Conservation (phyloP, 805 yeast species). For the Candida vartiovaarae region DNA sequence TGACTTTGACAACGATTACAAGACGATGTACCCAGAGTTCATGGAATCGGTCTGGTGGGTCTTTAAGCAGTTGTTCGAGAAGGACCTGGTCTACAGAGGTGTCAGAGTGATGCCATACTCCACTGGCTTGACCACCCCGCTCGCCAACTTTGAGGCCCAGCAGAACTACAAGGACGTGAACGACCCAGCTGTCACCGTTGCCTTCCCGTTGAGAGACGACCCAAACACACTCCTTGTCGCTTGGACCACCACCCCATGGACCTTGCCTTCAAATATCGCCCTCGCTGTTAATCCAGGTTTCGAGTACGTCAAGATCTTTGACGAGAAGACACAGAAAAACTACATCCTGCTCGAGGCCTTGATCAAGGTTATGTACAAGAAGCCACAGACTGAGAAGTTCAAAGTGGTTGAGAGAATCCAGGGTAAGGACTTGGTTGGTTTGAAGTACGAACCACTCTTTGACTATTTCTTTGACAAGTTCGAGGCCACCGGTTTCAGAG, state of each 20-base stretch:
- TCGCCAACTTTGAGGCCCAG: constrained; percentile 97
- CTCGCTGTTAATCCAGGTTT: constrained; percentile 86
- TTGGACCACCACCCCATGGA: constrained; percentile 99
- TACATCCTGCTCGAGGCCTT: constrained; percentile 82
- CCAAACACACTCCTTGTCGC: constrained; percentile 84
- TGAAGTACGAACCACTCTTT: constrained; percentile 77
- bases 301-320: constrained; percentile 87
- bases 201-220: constrained; percentile 75
- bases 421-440: constrained; percentile 78
- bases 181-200: constrained; percentile 94
- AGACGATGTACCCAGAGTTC: constrained; percentile 88
- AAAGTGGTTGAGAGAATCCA: constrained; percentile 71
- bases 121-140: constrained; percentile 93
- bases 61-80: constrained; percentile 78
- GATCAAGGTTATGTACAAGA: constrained; percentile 81
- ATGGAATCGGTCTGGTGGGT: constrained; percentile 99
- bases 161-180: constrained; percentile 95
- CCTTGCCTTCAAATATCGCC: constrained; percentile 89
- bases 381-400: constrained; percentile 85
- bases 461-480: constrained; percentile 72
- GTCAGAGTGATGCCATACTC: constrained; percentile 98
- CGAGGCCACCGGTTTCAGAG: constrained; percentile 74
- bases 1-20: constrained; percentile 97
- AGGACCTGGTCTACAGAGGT: constrained; percentile 89
- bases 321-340: constrained; percentile 76